Evolutionary conservation across 345 rosid genomes (phyloP).

Genomic region (Turnera subulata): DNA sequence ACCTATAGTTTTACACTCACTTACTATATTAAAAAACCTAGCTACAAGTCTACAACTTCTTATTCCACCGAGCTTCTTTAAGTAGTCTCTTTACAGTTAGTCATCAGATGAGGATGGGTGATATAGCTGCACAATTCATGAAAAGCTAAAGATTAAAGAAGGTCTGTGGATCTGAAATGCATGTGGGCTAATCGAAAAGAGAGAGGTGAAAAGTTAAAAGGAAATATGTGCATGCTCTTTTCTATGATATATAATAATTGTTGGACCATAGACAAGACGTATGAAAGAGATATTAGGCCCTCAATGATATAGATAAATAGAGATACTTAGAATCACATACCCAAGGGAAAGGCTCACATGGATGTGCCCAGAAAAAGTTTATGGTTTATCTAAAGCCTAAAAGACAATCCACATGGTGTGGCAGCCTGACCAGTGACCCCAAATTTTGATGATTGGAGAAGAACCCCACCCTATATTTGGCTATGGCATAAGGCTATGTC

Average conservation of each 20-base stretch:
- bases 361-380: conserved; percentile 20
- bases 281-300: conserved; percentile 18
- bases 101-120: conserved; percentile 10
- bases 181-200: conserved; percentile 29
- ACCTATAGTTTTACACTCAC: background rate
- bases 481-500: background rate
- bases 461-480: conserved; percentile 12
- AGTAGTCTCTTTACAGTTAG: background rate
- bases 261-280: conserved; percentile 24
- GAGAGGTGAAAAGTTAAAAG: background rate
- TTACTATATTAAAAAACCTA: too few relatives aligned
- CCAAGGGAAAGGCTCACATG: conserved; percentile 28
- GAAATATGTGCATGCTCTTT: conserved; percentile 5
- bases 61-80: too few relatives aligned
- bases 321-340: background rate
- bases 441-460: conserved; percentile 5
- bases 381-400: conserved; percentile 2
- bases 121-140: conserved; percentile 10
- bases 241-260: conserved; percentile 4
- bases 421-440: conserved; percentile 22
- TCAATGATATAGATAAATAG: background rate
- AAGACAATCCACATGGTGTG: conserved; percentile 35
- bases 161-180: conserved; percentile 30
- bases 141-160: conserved; percentile 7
- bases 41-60: too few relatives aligned